Base-by-base conservation (phyloP, 2,329 filamentous ascomycete genomes). In the Neofusicoccum laricinum region DNA sequence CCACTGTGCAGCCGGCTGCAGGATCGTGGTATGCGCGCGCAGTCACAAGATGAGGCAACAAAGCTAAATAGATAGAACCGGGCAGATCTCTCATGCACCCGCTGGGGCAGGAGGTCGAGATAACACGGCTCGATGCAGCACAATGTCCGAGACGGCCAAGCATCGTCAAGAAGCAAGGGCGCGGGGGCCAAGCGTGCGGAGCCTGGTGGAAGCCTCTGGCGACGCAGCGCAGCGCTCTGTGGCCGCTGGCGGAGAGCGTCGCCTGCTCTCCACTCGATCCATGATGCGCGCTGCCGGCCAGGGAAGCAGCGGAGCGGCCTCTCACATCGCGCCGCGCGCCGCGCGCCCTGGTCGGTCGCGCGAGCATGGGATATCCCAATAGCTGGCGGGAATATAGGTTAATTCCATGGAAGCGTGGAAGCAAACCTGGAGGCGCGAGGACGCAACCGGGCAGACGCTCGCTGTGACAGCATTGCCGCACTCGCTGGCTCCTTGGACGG, bases 21-120 rank as follows among this genome's bases (percentile, higher is more conserved):
- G 55, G 40, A 46, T 46, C 25, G 51, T 32, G 34, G 30, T 53
- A 38, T 53, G 49, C 34, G 19, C 17, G 40, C 12, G 40, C n/a
- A 36, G 55, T 59, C 55, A 59, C 55, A 59, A 59, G 55, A 59
- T 59, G 55, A 59, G 55, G 55, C 40, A n/a, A 25, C n/a, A 59
- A 59, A 46, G 55, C 46, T 41, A 34, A 59, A 59, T 59, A 36
- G 55, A 59, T 59, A 21, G 55, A 17, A 46, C 36, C 19, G 40
- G 51, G 55, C 55, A 58, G 55, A 59, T 59, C 55, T 45, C 40
- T 32, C 51, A 57, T 34, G 51, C 51, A 25, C 12, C 32, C 34
- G 50, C 49, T 1, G 49, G 30, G 49, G 15, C 36, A 21, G 55
- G 19, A 59, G 41, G 55, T 38, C 15, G 41, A 45, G 55, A 59